Evolutionary conservation across 495 filamentous ascomycete genomes (phyloP), one percentile per base, ranked within the genome.

Genomic region (Podospora didyma): DNA sequence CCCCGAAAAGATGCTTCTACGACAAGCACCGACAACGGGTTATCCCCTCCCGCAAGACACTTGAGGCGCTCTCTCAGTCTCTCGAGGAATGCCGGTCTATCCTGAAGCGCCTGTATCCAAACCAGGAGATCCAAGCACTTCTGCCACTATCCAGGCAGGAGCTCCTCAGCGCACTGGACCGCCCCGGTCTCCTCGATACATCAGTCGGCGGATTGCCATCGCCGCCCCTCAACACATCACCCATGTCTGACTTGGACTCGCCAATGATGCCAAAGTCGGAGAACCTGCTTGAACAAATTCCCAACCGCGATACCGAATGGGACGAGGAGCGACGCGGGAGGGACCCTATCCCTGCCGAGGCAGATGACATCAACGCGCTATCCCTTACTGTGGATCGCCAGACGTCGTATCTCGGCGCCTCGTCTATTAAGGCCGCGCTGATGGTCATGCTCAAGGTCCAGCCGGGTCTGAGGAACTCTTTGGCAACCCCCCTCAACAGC

Each of bases 401-500:
- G 54, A 84, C 87, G 9, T 92, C 89, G 10, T 93, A 92, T 61
- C 75, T 93, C 1, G 89, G 89, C 7, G 83, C 88, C n/a, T 90
- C 88, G 0, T 93, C 89, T 19, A 87, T 93, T 61, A 88, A 88
- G 61, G 88, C 89, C 0, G 87, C 87, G 9, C 77, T 93, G 21
- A 87, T 89, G 70, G 89, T 91, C 49, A 91, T 93, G 70, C 80
- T 89, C 57, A 88, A 85, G 74, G 81, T 88, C 31, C 86, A 87
- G 51, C 89, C 89, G 4, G 79, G 77, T 21, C 78, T 85, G 20
- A 67, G 81, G 34, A 74, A 77, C 17, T 84, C 82, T 16, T 82
- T 90, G 49, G 71, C 80, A 21, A 72, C 78, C 56, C 68, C 78
- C 20, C 63, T 79, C 50, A 74, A 72, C 68, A 73, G 69, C 62